These are phyloP conservation scores for Microbotryum scabiosae DNA, from an alignment of 1,284 basidiomycete species.

Conservation along the genomic window DNA sequence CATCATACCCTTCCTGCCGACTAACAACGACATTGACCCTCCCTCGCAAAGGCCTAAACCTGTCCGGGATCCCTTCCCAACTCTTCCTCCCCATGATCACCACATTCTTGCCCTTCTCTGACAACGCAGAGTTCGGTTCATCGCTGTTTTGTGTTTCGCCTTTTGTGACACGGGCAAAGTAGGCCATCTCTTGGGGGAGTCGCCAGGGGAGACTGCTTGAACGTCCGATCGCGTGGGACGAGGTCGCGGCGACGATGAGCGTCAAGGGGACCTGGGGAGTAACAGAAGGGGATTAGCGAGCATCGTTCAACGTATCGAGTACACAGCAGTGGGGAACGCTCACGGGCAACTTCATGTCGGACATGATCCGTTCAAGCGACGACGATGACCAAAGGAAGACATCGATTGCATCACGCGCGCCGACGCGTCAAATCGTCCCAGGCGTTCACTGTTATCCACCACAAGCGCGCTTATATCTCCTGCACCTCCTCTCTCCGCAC, in stretches of 20 bases:
- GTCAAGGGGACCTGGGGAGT: constrained; percentile 49
- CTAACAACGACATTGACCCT: constrained; percentile 78
- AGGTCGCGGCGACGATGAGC: constrained; percentile 86
- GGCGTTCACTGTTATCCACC: no score
- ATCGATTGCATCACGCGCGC: no score
- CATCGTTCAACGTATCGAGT: no score
- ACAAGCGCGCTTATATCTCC: no score
- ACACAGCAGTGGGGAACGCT: no score
- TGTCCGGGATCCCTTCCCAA: constrained; percentile 93
- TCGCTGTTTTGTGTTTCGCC: constrained; percentile 43
- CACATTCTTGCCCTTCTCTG: constrained; percentile 53
- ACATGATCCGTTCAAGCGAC: no score
- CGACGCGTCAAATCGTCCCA: no score
- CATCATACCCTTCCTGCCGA: constrained; percentile 52
- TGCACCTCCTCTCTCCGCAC: no score
- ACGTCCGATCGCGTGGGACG: constrained; percentile 77
- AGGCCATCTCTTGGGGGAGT: constrained; percentile 81
- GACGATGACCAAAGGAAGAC: no score
- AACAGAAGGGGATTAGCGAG: no score
- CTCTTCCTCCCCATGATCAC: constrained; percentile 96
- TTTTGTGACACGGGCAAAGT: constrained; percentile 75
- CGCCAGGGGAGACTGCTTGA: constrained; percentile 74
- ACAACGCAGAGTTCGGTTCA: neutral
- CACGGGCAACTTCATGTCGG: no score
- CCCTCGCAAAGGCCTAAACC: constrained; percentile 70